phyloP scores from a whole-genome alignment of 768 basidiomycete species.

The Podaxis pistillaris region DNA sequence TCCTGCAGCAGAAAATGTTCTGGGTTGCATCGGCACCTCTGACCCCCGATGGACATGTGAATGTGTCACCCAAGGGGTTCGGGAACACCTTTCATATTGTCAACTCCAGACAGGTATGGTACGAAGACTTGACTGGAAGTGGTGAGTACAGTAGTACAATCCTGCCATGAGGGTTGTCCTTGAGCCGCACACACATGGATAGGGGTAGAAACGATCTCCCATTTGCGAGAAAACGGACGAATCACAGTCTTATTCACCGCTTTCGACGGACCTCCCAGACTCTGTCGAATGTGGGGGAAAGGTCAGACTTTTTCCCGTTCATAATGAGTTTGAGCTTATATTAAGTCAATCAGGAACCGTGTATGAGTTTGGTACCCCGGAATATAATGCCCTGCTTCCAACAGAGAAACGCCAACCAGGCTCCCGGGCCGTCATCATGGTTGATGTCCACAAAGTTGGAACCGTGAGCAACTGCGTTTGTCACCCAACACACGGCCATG shows the following conservation, averaged over 20 bases:
- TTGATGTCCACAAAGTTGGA: constrained; percentile 55
- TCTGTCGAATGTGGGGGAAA: constrained; percentile 58
- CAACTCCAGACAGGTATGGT: constrained; percentile 53
- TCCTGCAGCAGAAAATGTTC: constrained; percentile 56
- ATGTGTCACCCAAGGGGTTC: constrained; percentile 60
- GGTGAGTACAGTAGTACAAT: constrained; percentile 35
- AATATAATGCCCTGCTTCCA: constrained; percentile 50
- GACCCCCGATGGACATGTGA: constrained; percentile 54
- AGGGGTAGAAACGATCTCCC: constrained; percentile 61
- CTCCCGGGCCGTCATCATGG: constrained; percentile 51
- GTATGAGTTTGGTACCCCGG: constrained; percentile 56
- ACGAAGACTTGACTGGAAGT: constrained; percentile 66
- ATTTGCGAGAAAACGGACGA: constrained; percentile 61
- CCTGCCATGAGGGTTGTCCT: neutral
- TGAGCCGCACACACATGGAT: neutral
- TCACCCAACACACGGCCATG: neutral
- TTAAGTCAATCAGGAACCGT: constrained; percentile 39
- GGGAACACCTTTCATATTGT: constrained; percentile 48
- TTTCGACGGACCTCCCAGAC: constrained; percentile 58
- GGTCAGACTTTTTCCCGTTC: constrained; percentile 30
- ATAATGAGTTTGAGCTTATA: neutral
- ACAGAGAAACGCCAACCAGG: constrained; percentile 44
- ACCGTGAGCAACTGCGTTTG: constrained; percentile 25
- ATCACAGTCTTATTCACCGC: constrained; percentile 63
- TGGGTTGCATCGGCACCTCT: constrained; percentile 67